A percentile compares a stretch with the other conserved stretches of the same genome.
phyloP scores from a whole-genome alignment of 192 early-diverging fungal species.

The Coemansia sp. region DNA sequence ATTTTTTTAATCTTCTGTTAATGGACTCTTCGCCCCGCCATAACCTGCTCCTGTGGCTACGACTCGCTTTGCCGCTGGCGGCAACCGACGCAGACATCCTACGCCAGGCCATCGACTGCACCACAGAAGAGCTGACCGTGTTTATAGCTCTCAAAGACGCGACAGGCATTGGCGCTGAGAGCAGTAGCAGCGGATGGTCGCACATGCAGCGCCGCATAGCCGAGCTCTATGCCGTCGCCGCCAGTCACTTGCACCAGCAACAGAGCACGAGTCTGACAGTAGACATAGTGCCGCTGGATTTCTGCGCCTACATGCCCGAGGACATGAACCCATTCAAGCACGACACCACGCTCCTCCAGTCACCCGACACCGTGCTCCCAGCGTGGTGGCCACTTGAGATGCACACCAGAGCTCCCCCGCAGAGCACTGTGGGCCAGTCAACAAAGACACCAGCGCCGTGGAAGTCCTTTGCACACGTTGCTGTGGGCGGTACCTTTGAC shows the following conservation, averaged over 20 bases:
- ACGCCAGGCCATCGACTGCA: conserved; percentile 20
- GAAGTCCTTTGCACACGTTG: conserved; percentile 39
- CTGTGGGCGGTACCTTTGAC: conserved; percentile 95
- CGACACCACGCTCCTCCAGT: conserved; percentile 9
- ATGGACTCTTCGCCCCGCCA: conserved; percentile 22
- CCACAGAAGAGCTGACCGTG: conserved; percentile 30
- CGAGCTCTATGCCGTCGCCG: conserved; percentile 36
- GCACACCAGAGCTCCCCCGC: background rate
- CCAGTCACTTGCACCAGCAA: conserved; percentile 8
- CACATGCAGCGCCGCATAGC: conserved; percentile 48
- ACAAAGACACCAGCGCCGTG: conserved; percentile 24
- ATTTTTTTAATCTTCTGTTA: background rate
- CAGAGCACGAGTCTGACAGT: background rate
- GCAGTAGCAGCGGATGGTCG: conserved; percentile 23
- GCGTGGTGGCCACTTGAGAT: conserved; percentile 45
- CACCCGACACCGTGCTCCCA: conserved; percentile 15
- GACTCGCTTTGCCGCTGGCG: conserved; percentile 15
- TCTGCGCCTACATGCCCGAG: conserved; percentile 40
- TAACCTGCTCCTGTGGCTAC: conserved; percentile 25
- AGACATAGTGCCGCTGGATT: conserved; percentile 40
- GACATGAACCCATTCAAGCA: conserved; percentile 34
- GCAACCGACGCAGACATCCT: conserved; percentile 17
- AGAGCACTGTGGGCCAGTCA: background rate
- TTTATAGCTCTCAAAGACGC: conserved; percentile 22
- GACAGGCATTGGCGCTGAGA: background rate